These are phyloP conservation scores for Stagonosporopsis rhizophila DNA, from an alignment of 2,329 filamentous ascomycete genomes.

Conservation along the genomic window DNA sequence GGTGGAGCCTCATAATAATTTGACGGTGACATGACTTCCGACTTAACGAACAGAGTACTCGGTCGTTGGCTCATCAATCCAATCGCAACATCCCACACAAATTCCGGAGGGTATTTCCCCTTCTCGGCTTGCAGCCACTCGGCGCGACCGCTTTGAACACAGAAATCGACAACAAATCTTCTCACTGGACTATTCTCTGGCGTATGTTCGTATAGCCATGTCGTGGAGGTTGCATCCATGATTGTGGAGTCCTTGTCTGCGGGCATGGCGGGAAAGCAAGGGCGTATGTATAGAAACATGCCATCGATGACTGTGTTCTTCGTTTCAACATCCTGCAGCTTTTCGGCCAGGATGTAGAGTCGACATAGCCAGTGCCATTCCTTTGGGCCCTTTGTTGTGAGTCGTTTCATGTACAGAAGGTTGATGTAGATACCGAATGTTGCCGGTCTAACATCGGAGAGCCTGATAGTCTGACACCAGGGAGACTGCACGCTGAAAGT, in stretches of 20 bases:
- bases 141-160: neutral
- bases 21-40: neutral
- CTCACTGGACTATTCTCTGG: neutral
- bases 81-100: neutral
- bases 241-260: neutral
- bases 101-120: neutral
- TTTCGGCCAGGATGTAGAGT: slow-evolving; percentile 2
- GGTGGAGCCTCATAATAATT: neutral
- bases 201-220: neutral
- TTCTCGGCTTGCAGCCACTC: neutral
- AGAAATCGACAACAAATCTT: neutral
- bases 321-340: slow-evolving; percentile 1
- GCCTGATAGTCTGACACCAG: neutral
- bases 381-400: neutral
- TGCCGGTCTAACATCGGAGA: neutral
- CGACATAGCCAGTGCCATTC: neutral
- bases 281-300: neutral
- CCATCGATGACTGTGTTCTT: slow-evolving; percentile 1
- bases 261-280: neutral
- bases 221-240: neutral
- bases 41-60: neutral
- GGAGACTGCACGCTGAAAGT: neutral
- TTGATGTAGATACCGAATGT: neutral
- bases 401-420: neutral
- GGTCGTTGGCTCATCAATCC: neutral